Evolutionary conservation across 2,329 filamentous ascomycete genomes (phyloP), one percentile per base, ranked within the genome.

Genomic region (Triangularia verruculosa): DNA sequence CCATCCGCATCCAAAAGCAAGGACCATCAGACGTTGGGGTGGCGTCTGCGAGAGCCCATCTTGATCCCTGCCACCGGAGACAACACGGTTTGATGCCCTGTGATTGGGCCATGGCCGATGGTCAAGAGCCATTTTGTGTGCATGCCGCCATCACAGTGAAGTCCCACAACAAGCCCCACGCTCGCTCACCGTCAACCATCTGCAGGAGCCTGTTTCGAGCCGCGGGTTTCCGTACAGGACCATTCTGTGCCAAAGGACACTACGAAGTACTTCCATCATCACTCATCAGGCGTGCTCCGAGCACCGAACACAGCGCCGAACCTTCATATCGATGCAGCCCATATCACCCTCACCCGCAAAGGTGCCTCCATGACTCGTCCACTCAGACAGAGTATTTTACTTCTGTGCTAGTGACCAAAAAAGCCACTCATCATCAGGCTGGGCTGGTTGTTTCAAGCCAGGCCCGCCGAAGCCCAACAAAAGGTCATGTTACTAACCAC

Each of bases 41-140:
- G 66, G 66, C 66, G 66, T 63, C 61, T 61, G 62, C 64, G 64
- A 61, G 58, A 58, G 51, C 51, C 25, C 25, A 17, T 54, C 62
- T 63, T 30, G 55, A 64, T 67, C 66, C 66, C 51, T 67, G 66
- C 65, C n/a, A 28, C 43, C 62, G 57, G 66, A 61, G 57, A 52
- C 58, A 57, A 51, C 59, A 28, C 51, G 25, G 27, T 32, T 56
- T 32, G 47, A 30, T 13, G 17, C n/a, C 27, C 24, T 59, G 32
- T 63, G 65, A 65, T 67, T 67, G 66, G 65, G 28, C 53, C 27
- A 30, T n/a, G 25, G 17, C 54, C 59, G 43, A 64, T 61, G 34
- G 27, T 17, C 32, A 58, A 61, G 53, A 25, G 57, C 63, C 57
- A 63, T 39, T 60, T 62, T 62, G 34, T 56, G 54, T 63, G 61